phyloP scores from a whole-genome alignment of 352 stramenopile species.

The Phytophthora sp. region DNA sequence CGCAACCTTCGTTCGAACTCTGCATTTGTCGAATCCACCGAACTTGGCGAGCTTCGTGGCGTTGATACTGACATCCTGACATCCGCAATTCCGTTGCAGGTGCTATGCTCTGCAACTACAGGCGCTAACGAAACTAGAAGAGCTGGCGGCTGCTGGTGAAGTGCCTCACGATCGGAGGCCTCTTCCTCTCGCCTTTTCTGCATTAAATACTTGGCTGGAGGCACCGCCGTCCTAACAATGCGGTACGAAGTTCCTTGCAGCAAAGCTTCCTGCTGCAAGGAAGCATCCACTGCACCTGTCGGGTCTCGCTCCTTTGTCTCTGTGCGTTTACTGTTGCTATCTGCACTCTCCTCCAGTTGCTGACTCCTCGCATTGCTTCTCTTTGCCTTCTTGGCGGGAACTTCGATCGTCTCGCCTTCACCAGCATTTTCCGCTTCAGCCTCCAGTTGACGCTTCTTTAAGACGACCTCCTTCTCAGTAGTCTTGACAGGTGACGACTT shows the following conservation, averaged over 20 bases:
- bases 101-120: conserved; percentile 13
- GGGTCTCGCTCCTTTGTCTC: neutral
- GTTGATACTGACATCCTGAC: conserved; percentile 13
- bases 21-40: conserved; percentile 35
- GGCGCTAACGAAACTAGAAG: conserved; percentile 7
- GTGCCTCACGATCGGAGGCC: conserved; percentile 24
- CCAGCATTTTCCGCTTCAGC: conserved; percentile 1
- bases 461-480: conserved; percentile 13
- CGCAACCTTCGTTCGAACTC: conserved; percentile 62
- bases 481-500: conserved; percentile 4
- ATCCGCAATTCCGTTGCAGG: conserved; percentile 17
- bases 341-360: neutral
- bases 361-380: conserved; percentile 14
- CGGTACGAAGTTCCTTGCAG: conserved; percentile 24
- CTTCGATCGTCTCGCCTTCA: conserved; percentile 5
- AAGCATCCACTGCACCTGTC: neutral
- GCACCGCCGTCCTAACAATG: conserved; percentile 46
- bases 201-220: conserved; percentile 59
- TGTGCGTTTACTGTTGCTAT: neutral
- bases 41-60: conserved; percentile 15
- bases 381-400: conserved; percentile 29
- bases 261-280: conserved; percentile 6
- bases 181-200: conserved; percentile 45
- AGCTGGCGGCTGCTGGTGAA: conserved; percentile 25
- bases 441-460: conserved; percentile 43